Evolutionary conservation across 2,329 filamentous ascomycete species (phyloP), one percentile per base, ranked within the genome.

Genomic region (Claviceps digitariae): DNA sequence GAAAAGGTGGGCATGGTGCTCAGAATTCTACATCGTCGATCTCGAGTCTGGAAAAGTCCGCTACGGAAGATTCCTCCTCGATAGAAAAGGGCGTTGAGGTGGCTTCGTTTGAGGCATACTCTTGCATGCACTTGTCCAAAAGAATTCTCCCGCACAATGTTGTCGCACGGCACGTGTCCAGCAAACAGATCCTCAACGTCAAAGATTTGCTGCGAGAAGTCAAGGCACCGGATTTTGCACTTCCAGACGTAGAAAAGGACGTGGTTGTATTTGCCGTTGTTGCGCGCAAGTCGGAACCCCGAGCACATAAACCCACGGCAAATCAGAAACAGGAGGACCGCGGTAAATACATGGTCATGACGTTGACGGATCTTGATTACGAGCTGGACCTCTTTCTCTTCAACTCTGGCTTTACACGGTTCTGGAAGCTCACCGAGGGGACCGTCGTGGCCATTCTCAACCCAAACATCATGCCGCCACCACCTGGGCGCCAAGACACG

Each of bases 311-410:
- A 58, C 68, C 72, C 4, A 63, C 66, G 3, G 61, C 67, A 12
- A 70, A 65, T 21, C 68, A 68, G 53, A 72, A 74, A 56, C 67
- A 77, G 46, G 74, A 79, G 10, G 77, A 83, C 52, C 75, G 77
- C 21, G 84, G 85, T 50, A 96, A 95, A 66, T 98, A 94, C 72
- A 96, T 98, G 87, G 85, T 91, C 1, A 73, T 98, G 57, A 87
- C 82, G 2, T 75, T 98, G 2, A 89, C 87, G 0, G 91, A 98
- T 66, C 74, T 98, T 12, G 85, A 89, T 61, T 95, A 84, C 81
- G 89, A 95, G 61, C 68, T 98, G 13, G 90, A 97, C 58, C 77
- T 97, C 44, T 97, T 90, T 61, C 79, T 98, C 15, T 98, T 98
- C 69, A 87, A 87, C 61, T 83, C 85, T 0, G 94, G 89, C 7